Evolutionary conservation across 176 grass and related monocot species (phyloP).

Genomic region (Triticum timopheevii): DNA sequence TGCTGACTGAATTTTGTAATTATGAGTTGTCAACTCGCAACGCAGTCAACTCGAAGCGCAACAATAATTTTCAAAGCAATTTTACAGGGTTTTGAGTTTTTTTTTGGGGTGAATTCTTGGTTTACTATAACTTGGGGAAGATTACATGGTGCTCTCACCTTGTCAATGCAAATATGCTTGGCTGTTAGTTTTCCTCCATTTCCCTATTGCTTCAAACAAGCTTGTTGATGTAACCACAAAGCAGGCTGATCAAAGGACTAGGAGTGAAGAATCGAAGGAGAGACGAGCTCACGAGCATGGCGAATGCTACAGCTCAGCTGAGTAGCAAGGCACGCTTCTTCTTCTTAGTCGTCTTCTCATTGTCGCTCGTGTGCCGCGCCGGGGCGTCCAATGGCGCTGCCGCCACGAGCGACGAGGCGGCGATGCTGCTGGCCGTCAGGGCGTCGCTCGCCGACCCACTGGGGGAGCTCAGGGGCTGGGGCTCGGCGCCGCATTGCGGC

Average conservation of each 20-base stretch:
- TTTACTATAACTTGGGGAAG: too few species aligned
- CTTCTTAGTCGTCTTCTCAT: slow-evolving; percentile 19
- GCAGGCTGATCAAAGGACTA: neutral
- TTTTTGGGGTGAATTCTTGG: too few species aligned
- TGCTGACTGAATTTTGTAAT: too few species aligned
- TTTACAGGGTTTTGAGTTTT: too few species aligned
- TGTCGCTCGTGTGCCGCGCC: slow-evolving; percentile 38
- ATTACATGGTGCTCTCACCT: too few species aligned
- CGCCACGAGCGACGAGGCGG: slow-evolving; percentile 35
- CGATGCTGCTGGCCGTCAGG: slow-evolving; percentile 59
- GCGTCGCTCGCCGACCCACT: slow-evolving; percentile 57
- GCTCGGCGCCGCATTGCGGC: slow-evolving; percentile 43
- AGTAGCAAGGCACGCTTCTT: slow-evolving; percentile 28
- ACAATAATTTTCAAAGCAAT: too few species aligned
- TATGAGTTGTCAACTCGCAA: too few species aligned
- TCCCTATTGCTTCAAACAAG: slow-evolving; percentile 50
- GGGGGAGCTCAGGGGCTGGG: slow-evolving; percentile 54
- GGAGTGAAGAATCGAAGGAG: slow-evolving; percentile 46
- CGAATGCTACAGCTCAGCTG: slow-evolving; percentile 34
- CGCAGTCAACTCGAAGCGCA: too few species aligned
- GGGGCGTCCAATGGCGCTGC: slow-evolving; percentile 36
- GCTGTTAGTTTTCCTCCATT: slow-evolving; percentile 52
- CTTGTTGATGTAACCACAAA: slow-evolving; percentile 36
- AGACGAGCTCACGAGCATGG: slow-evolving; percentile 31
- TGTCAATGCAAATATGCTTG: slow-evolving; percentile 27